Base-by-base conservation (phyloP, 345 rosid genomes). In the Syzygium aqueum region DNA sequence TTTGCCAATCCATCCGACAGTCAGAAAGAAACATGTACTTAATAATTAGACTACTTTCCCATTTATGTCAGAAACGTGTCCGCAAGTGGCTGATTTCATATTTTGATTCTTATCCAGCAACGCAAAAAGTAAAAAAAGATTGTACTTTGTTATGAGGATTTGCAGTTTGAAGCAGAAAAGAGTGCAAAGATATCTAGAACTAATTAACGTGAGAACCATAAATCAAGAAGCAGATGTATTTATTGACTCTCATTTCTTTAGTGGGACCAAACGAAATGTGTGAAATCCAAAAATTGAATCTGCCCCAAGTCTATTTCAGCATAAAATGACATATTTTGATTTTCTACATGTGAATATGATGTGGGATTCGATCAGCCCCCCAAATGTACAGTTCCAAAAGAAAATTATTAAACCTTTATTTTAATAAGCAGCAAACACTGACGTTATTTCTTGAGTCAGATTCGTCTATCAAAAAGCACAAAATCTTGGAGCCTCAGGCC, bases 401-500 rank as follows among this genome's bases (percentile, higher is more conserved):
- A 84, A 67, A 84, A 50, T 5, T 6, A 8, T 9, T 22, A 77
- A 49, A 82, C 53, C 43, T 84, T 52, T 12, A 22, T 52, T 25
- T 54, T 50, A 46, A 28, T 22, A 8, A 8, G 27, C 25, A 84
- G 40, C 4, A 33, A 37, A 19, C 27, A 3, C 52, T 77, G 87
- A 51, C 37, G 53, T 85, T 86, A 52, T 27, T 9, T 11, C 23
- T 85, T 82, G 52, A 51, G 30, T 89, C 83, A 89, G 23, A 16
- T 67, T 37, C 37, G 56, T 49, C 77, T 16, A 57, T 52, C 59
- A 40, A 85, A 61, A 10, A 30, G 22, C 37, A 84, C 78, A 89
- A 91, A 85, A 86, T 87, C 90, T 85, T 77, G 85, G 85, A 85
- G 65, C 49, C 51, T 15, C 80, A 43, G 87, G 88, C 88, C 90